These are phyloP conservation scores for Colletotrichum theobromicola DNA, from an alignment of 2,329 filamentous ascomycete species.

Conservation along the genomic window DNA sequence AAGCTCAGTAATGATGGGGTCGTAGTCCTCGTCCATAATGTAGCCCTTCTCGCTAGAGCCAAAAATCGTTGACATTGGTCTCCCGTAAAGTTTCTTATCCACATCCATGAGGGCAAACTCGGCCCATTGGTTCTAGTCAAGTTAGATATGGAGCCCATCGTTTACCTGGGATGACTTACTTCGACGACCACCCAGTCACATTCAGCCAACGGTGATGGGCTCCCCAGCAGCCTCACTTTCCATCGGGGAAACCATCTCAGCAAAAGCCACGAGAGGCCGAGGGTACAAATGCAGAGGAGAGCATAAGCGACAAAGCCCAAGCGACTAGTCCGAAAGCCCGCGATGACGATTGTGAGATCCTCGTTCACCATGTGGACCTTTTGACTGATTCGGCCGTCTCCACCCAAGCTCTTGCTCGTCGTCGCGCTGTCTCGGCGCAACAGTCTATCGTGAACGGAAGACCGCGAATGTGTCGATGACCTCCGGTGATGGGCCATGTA, in stretches of 20 bases:
- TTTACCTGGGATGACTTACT: conserved; percentile 44
- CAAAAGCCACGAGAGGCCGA: conserved; percentile 82
- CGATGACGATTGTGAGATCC: conserved; percentile 91
- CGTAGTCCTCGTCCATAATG: conserved; percentile 69
- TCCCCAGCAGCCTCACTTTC: conserved; percentile 79
- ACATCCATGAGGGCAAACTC: conserved; percentile 84
- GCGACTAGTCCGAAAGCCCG: conserved; percentile 83
- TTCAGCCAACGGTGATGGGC: conserved; percentile 69
- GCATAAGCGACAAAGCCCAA: conserved; percentile 74
- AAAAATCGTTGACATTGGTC: conserved; percentile 67
- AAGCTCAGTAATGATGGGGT: conserved; percentile 77
- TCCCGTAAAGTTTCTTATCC: conserved; percentile 56
- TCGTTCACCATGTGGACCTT: conserved; percentile 94
- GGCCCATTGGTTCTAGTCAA: conserved; percentile 84
- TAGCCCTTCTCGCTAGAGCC: conserved; percentile 68
- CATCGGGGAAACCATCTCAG: conserved; percentile 90
- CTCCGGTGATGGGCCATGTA: conserved; percentile 62
- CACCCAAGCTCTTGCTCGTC: conserved; percentile 70
- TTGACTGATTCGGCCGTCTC: conserved; percentile 74
- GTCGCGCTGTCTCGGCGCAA: conserved; percentile 73
- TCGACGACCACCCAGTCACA: conserved; percentile 94
- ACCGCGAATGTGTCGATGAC: conserved; percentile 65
- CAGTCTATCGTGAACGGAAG: conserved; percentile 67
- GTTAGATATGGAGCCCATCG: neutral
- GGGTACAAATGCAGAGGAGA: conserved; percentile 71